These are phyloP conservation scores for Trichoderma sp. DNA, from an alignment of 2,329 filamentous ascomycete genomes.

Conservation along the genomic window DNA sequence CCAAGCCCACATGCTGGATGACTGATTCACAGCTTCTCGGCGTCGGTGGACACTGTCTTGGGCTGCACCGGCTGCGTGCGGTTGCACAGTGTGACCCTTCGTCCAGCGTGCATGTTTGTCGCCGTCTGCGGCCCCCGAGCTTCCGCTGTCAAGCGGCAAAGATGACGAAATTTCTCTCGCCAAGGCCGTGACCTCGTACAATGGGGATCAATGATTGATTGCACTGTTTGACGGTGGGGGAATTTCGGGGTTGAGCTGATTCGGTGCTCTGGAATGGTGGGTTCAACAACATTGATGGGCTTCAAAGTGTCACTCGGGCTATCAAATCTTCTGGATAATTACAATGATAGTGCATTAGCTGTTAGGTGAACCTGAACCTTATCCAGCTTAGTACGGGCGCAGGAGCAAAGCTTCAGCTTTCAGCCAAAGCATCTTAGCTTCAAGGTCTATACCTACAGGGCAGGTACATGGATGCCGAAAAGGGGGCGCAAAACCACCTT, in stretches of 20 bases:
- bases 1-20: constrained; percentile 5
- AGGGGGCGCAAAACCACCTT: not conserved
- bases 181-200: not conserved
- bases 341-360: not conserved
- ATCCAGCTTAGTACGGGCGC: not conserved
- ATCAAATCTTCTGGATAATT: not conserved
- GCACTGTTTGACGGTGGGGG: not conserved
- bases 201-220: not conserved
- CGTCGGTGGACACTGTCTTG: not conserved
- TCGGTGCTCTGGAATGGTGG: not conserved
- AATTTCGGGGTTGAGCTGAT: not conserved
- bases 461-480: not conserved
- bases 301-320: not conserved
- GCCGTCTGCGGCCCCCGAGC: not conserved
- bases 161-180: constrained; percentile 7
- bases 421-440: not conserved
- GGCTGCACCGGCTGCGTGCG: not conserved
- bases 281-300: not conserved
- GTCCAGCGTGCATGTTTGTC: not conserved
- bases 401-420: not conserved
- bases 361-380: not conserved
- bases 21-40: not conserved
- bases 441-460: not conserved
- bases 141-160: not conserved
- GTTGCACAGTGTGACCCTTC: not conserved